Evolutionary conservation across 2,329 filamentous ascomycete species (phyloP), one percentile per base, ranked within the genome.

Genomic region (Kalmusia sp.): DNA sequence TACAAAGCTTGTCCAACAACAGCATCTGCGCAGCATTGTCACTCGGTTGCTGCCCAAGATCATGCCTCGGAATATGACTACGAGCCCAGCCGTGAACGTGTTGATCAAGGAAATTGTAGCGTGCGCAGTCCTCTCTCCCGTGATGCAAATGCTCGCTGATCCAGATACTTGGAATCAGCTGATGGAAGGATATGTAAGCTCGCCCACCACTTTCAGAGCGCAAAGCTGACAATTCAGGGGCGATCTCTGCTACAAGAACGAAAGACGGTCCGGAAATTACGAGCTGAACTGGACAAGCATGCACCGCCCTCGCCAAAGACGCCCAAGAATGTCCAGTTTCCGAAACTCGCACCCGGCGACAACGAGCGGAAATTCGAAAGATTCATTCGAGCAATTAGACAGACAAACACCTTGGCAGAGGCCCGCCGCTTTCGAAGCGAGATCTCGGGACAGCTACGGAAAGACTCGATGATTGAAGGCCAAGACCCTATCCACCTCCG

Each of bases 121-220:
- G 19, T 97, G 95, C 73, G 91, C 92, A n/a, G 88, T 99, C 33
- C 79, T 99, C 31, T 87, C 87, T 35, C 95, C 95, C 0, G 79
- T 96, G 19, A 82, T 97, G 69, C 87, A 89, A 64, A 80, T 92
- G 57, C 79, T 99, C 15, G 86, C 91, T 4, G 93, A 99, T 63
- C 93, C 96, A 1, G 96, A 99, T 77, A 96, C 90, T 7, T 99
- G 93, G 93, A 98, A 99, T 67, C 93, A 97, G 73, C 76, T 96
- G 54, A 92, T 98, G 82, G 93, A 98, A 74, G 93, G 88, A 51
- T 92, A 89, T 74, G 87, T 73, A 63, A 64, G 71, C 44, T 27
- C 19, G 6, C 19, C 30, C 76, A 24, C 4, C 30, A 22, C 25
- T 11, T 11, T 8, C 7, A 21, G 3, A n/a, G 40, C n/a, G 11